A percentile compares a stretch with the other conserved stretches of the same genome.
phyloP scores from a whole-genome alignment of 139 green algal species.

The Picochlorum sp. region DNA sequence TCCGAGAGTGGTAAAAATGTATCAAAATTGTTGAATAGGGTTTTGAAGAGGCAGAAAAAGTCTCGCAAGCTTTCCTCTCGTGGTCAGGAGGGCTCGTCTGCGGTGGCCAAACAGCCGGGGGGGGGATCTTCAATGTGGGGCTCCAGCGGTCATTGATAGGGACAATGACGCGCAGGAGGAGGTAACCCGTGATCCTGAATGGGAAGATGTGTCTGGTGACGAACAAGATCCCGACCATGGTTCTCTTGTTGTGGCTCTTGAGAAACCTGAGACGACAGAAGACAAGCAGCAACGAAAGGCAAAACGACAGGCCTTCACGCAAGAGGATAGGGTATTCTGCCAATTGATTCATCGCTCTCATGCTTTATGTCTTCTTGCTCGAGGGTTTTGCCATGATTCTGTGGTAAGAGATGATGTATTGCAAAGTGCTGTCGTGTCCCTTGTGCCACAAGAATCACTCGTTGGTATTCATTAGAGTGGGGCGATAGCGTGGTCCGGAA shows the following conservation, averaged over 20 bases:
- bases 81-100: too few relatives aligned
- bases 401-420: conserved; percentile 44
- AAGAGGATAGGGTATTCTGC: conserved; percentile 32
- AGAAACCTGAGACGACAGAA: background rate
- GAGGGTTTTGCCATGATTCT: conserved; percentile 39
- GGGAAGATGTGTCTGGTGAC: conserved; percentile 13
- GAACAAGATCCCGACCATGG: too few relatives aligned
- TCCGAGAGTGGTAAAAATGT: background rate
- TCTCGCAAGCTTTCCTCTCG: background rate
- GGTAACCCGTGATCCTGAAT: background rate
- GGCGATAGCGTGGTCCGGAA: too few relatives aligned
- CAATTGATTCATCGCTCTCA: conserved; percentile 46
- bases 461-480: too few relatives aligned
- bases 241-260: background rate
- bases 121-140: background rate
- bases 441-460: conserved; percentile 5
- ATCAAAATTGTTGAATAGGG: background rate
- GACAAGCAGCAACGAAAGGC: background rate
- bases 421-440: conserved; percentile 35
- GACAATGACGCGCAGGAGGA: background rate
- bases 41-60: background rate
- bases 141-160: background rate
- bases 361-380: conserved; percentile 58
- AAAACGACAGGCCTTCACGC: conserved; percentile 8
- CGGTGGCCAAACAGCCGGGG: too few relatives aligned